Percentiles rank a stretch among this genome's conserved stretches.
These are phyloP conservation scores for Rhizophora apiculata DNA, from an alignment of 345 rosid genomes.

Conservation along the genomic window DNA sequence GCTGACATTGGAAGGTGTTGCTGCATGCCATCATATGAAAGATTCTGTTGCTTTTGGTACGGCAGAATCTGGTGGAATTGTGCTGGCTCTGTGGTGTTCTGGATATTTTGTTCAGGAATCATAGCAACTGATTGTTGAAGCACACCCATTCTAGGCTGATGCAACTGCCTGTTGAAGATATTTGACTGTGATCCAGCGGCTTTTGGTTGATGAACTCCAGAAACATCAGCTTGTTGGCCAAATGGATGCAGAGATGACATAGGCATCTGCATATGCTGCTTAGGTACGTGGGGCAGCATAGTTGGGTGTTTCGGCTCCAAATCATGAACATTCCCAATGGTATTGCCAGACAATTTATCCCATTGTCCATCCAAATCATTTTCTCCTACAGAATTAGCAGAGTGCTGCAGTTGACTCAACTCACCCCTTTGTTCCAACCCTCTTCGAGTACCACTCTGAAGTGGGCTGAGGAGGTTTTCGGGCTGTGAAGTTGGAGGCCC, in stretches of 20 bases:
- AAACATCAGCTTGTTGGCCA: conserved; percentile 10
- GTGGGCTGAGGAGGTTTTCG: background rate
- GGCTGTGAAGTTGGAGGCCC: conserved; percentile 10
- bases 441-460: no score
- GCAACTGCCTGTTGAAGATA: conserved; percentile 1
- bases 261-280: background rate
- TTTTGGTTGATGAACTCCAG: conserved; percentile 2
- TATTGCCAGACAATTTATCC: background rate
- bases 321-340: background rate
- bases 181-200: background rate
- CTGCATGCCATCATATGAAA: background rate
- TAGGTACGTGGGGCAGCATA: background rate
- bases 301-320: background rate
- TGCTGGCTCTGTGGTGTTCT: conserved; percentile 1
- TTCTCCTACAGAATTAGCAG: no score
- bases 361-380: background rate
- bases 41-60: conserved; percentile 4
- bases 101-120: background rate
- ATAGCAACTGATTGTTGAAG: conserved; percentile 14
- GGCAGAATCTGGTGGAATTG: background rate
- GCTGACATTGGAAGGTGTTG: conserved; percentile 10
- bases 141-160: background rate
- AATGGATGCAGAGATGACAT: conserved; percentile 2
- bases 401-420: background rate
- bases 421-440: no score